Conservation (phyloP, 176 grass and related monocot species). For the Musa itinerans region DNA sequence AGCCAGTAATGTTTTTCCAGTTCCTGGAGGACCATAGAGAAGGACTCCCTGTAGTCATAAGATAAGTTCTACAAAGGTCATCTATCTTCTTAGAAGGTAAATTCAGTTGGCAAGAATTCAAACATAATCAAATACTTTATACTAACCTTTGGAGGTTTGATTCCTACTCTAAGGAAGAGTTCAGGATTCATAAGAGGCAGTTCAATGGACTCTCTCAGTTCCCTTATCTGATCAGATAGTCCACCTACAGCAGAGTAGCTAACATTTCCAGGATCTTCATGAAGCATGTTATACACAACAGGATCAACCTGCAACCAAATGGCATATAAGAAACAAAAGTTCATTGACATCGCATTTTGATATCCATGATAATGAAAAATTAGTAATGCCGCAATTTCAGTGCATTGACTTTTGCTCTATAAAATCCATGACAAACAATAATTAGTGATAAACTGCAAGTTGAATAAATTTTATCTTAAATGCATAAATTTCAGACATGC, state of each 20-base stretch:
- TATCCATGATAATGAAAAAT: neutral
- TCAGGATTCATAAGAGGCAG: slow-evolving; percentile 94
- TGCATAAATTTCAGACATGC: neutral
- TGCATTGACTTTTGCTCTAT: neutral
- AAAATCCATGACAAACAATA: neutral
- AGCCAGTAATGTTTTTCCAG: slow-evolving; percentile 87
- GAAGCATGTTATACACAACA: slow-evolving; percentile 95
- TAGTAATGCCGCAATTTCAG: neutral
- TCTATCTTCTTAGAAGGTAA: neutral
- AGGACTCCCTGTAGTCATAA: slow-evolving; percentile 74
- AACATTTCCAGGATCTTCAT: slow-evolving; percentile 96
- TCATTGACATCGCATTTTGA: slow-evolving; percentile 11
- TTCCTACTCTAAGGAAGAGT: slow-evolving; percentile 80
- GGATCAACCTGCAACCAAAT: slow-evolving; percentile 61
- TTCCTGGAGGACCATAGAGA: slow-evolving; percentile 94
- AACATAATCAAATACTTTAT: neutral
- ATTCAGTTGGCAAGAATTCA: neutral
- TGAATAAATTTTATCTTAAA: neutral
- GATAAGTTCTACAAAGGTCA: slow-evolving; percentile 11
- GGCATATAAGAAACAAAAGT: neutral
- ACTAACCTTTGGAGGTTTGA: slow-evolving; percentile 87
- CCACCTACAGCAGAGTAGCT: slow-evolving; percentile 99
- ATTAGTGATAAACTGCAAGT: too few species aligned
- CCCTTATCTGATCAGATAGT: slow-evolving; percentile 83
- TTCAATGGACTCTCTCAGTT: slow-evolving; percentile 88